These are phyloP conservation scores for Abelmoschus esculentus DNA, from an alignment of 345 rosid species.

Conservation along the genomic window DNA sequence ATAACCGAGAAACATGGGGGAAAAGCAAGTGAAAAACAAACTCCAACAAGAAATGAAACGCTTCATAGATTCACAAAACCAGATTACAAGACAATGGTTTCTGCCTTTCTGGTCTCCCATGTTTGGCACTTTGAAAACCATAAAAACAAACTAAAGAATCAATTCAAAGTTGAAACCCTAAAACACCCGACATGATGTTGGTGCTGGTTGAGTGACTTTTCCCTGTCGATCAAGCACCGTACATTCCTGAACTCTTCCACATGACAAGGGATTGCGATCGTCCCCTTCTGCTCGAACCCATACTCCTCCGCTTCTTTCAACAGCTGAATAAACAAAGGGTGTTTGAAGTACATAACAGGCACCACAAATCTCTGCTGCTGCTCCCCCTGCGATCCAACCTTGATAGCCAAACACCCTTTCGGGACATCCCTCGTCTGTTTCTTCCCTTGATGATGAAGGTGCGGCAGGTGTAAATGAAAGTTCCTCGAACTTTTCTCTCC, in stretches of 20 bases:
- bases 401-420: constrained; percentile 55
- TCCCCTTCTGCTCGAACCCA: too few species aligned
- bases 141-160: constrained; percentile 7
- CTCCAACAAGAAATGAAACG: background rate
- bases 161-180: constrained; percentile 31
- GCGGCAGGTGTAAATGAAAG: background rate
- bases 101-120: constrained; percentile 30
- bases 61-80: background rate
- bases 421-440: constrained; percentile 41
- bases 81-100: constrained; percentile 12
- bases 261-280: too few species aligned
- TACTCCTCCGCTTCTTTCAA: too few species aligned
- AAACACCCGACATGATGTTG: constrained; percentile 44
- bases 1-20: background rate
- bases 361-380: constrained; percentile 41
- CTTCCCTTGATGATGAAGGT: constrained; percentile 13
- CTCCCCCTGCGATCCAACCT: constrained; percentile 46
- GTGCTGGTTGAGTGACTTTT: constrained; percentile 33
- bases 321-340: too few species aligned
- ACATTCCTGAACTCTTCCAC: too few species aligned
- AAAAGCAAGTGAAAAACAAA: background rate
- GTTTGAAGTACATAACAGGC: too few species aligned
- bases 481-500: background rate
- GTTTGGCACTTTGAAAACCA: constrained; percentile 30
- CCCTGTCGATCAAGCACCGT: too few species aligned